Evolutionary conservation across 495 filamentous ascomycete species (phyloP).

Genomic region (Neurospora sp.): DNA sequence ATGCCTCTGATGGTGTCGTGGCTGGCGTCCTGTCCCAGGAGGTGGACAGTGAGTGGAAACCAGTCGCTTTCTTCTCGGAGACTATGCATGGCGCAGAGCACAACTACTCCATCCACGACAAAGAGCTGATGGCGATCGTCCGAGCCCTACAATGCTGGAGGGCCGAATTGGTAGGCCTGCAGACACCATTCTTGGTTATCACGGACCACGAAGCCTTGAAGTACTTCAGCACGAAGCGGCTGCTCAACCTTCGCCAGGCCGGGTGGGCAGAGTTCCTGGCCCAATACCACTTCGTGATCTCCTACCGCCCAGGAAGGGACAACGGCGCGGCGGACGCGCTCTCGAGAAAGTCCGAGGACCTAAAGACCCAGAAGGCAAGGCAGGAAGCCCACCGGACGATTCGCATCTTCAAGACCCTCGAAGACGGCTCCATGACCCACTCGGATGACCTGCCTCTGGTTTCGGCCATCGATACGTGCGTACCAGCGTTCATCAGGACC

Average conservation of each 20-base stretch:
- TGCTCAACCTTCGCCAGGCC: not conserved
- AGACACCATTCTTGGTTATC: not conserved
- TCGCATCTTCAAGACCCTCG: not conserved
- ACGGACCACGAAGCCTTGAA: not conserved
- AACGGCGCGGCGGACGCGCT: not conserved
- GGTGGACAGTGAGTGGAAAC: not conserved
- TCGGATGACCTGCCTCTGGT: no score
- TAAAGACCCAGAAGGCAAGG: not conserved
- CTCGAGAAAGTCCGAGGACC: not conserved
- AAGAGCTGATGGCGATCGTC: not conserved
- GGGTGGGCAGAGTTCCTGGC: not conserved
- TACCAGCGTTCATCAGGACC: fast-evolving
- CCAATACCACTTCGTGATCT: slow-evolving; percentile 1
- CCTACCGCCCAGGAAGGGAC: not conserved
- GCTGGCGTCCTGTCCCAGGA: not conserved
- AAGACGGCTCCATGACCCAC: not conserved
- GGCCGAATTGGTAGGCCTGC: not conserved
- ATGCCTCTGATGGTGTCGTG: not conserved
- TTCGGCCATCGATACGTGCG: no score
- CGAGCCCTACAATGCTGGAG: not conserved
- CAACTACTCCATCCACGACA: not conserved
- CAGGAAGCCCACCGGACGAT: not conserved
- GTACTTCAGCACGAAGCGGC: not conserved
- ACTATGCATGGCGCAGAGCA: not conserved
- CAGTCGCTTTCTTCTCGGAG: not conserved